phyloP scores from a whole-genome alignment of 768 basidiomycete genomes.

The Phaffia tasmanica region DNA sequence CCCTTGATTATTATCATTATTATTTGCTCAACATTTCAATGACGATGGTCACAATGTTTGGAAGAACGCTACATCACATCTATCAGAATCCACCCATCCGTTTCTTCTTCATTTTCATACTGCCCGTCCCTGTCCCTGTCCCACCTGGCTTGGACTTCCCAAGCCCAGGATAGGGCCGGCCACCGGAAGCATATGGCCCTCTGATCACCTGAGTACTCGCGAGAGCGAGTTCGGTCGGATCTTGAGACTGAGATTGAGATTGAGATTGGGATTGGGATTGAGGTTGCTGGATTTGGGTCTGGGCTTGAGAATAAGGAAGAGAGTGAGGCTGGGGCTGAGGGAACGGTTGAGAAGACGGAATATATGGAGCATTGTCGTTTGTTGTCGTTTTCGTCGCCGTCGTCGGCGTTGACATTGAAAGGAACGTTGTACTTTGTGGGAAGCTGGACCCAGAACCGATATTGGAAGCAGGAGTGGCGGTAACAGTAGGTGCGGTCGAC shows the following conservation, averaged over 20 bases:
- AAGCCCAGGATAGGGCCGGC: conserved; percentile 1
- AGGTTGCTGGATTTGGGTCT: neutral
- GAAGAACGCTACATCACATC: neutral
- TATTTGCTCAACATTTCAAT: no score
- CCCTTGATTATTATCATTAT: no score
- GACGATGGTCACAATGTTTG: no score
- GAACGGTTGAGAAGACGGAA: neutral
- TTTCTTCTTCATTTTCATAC: conserved; percentile 17
- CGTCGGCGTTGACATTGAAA: no score
- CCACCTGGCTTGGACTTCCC: neutral
- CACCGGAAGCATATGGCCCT: conserved; percentile 9
- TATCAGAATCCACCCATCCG: conserved; percentile 23
- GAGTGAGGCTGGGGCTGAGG: neutral
- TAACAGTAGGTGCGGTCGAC: neutral
- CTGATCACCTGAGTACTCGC: conserved; percentile 12
- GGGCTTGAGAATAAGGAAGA: neutral
- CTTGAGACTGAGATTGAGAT: neutral
- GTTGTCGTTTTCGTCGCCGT: neutral
- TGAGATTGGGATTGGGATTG: neutral
- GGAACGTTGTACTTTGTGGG: neutral
- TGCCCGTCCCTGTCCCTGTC: neutral
- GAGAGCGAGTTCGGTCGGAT: neutral
- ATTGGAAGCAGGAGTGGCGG: neutral
- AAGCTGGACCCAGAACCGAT: neutral
- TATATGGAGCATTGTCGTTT: neutral